Base-by-base conservation (phyloP, 2,329 filamentous ascomycete species). In the Aspergillus spinulosporus region DNA sequence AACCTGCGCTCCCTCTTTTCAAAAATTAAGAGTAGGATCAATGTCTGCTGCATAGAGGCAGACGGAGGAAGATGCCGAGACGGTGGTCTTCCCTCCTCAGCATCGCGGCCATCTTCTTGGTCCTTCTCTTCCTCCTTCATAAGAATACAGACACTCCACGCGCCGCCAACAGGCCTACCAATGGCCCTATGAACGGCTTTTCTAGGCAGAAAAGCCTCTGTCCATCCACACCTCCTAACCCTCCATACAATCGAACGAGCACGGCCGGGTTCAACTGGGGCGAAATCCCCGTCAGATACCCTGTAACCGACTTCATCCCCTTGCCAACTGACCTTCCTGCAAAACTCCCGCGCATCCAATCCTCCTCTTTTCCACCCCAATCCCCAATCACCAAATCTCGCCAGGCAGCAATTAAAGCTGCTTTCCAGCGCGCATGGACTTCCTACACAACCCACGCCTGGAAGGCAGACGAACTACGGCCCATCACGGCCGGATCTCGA, bases 381-480 rank as follows among this genome's bases (percentile, higher is more conserved):
- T 21, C 21, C 29, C 51, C 11, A 26, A n/a, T 14, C 36, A 50
- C 21, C 28, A 32, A 51, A 29, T 26, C 49, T 21, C 51, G 56
- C 51, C 56, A 54, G 11, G 14, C n/a, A 1, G 44, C 31, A 46
- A 86, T 96, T 66, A 90, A 86, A 69, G 78, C 82, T 4, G 88
- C 91, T 56, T 88, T 92, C 71, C 75, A 82, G 64, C 86, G 86
- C 62, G 85, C 89, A 1, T 96, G 92, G 92, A 74, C 78, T 4
- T 89, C 88, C 37, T 97, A 96, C 75, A 87, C 82, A 66, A 79
- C 84, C 57, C 81, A 87, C 65, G 92, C 91, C 11, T 93, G 88
- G 84, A 82, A 86, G 63, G 88, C 92, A 62, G 92, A 97, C 68
- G 92, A 96, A 76, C 76, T 96, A 11, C 80, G 75, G 37, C 92